These are phyloP conservation scores for Penicillium sp. DNA, from an alignment of 2,329 filamentous ascomycete genomes.

Conservation along the genomic window DNA sequence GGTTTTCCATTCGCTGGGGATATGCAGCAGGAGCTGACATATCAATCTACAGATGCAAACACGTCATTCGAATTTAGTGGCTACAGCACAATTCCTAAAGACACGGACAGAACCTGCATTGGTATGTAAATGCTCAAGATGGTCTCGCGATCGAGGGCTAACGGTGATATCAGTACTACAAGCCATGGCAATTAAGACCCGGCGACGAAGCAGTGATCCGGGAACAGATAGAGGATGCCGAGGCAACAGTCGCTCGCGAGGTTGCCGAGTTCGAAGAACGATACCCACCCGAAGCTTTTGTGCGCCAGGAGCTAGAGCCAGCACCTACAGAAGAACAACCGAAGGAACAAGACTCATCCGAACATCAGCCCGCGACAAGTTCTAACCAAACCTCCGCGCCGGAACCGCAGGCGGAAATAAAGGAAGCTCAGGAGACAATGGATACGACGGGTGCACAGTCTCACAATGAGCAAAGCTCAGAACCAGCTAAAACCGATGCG, in stretches of 20 bases:
- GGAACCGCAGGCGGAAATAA: conserved; percentile 16
- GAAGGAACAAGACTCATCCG: conserved; percentile 27
- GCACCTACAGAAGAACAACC: conserved; percentile 13
- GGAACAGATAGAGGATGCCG: conserved; percentile 65
- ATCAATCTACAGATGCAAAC: conserved; percentile 62
- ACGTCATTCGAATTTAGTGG: conserved; percentile 69
- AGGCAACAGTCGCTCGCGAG: conserved; percentile 65
- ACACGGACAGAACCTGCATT: conserved; percentile 71
- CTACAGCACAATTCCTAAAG: conserved; percentile 68
- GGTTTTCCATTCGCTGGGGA: conserved; percentile 34
- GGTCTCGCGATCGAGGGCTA: conserved; percentile 9
- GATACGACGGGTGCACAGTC: conserved; percentile 29
- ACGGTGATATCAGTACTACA: conserved; percentile 66
- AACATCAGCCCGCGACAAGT: conserved; percentile 10
- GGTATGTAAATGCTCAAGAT: conserved; percentile 53
- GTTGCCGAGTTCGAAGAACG: conserved; percentile 59
- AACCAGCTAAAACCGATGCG: conserved; percentile 19
- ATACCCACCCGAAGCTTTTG: conserved; percentile 37
- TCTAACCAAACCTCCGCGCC: conserved; percentile 21
- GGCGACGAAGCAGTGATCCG: conserved; percentile 70
- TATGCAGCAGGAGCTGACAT: conserved; percentile 8
- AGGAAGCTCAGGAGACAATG: conserved; percentile 39
- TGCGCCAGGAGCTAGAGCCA: conserved; percentile 15
- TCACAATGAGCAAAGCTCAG: conserved; percentile 16
- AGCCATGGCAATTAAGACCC: conserved; percentile 71